Conservation (phyloP, 192 early-diverging fungal species). For the Entomortierella parvispora region DNA sequence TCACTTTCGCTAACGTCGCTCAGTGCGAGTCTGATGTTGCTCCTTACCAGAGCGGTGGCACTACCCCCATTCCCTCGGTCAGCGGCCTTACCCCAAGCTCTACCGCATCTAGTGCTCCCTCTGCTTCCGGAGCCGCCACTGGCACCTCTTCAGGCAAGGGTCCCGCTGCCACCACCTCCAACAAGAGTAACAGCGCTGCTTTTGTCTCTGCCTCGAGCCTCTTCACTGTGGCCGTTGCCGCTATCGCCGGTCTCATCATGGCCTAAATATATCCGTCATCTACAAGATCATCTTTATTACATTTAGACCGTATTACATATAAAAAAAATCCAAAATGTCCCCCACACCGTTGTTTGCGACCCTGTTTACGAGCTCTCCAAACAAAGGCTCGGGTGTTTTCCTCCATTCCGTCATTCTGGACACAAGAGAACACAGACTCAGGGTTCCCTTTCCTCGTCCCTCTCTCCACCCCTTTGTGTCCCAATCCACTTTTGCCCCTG, state of each 20-base stretch:
- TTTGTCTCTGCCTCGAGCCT: neutral
- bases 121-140: neutral
- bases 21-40: slow-evolving; percentile 17
- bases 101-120: neutral
- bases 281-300: too few species aligned
- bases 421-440: too few species aligned
- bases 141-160: neutral
- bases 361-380: too few species aligned
- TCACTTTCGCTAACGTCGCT: slow-evolving; percentile 25
- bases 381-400: too few species aligned
- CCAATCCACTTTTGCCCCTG: too few species aligned
- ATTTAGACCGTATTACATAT: too few species aligned
- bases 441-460: too few species aligned
- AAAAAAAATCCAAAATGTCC: too few species aligned
- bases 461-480: too few species aligned
- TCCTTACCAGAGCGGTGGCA: slow-evolving; percentile 43
- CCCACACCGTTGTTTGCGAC: too few species aligned
- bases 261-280: slow-evolving; percentile 1
- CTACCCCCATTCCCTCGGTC: slow-evolving; percentile 5
- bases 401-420: too few species aligned
- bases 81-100: neutral
- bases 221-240: neutral
- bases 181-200: neutral
- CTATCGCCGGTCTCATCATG: neutral
- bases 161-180: neutral